Conservation (phyloP, 768 basidiomycete species). For the Boletales sp. region DNA sequence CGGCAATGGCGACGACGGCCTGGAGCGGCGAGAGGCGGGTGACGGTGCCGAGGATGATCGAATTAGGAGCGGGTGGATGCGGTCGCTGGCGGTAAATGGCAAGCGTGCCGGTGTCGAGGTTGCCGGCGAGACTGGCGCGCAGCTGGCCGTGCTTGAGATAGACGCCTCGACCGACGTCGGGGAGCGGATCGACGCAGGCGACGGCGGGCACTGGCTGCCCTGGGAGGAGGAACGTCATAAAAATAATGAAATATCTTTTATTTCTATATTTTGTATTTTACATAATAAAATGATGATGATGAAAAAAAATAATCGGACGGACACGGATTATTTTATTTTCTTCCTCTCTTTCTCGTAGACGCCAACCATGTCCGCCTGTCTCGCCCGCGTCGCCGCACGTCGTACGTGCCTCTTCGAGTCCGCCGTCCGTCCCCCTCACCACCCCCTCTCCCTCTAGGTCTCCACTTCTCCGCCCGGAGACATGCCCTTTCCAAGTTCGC, state of each 20-base stretch:
- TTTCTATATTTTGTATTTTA: not conserved
- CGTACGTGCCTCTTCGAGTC: slow-evolving; percentile 40
- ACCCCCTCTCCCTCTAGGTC: slow-evolving; percentile 44
- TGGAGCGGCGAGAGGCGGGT: slow-evolving; percentile 82
- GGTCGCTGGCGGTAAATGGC: slow-evolving; percentile 65
- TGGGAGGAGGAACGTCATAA: slow-evolving; percentile 53
- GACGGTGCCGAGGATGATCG: slow-evolving; percentile 78
- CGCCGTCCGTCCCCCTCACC: not conserved
- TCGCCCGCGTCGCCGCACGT: slow-evolving; percentile 65
- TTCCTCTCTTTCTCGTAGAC: slow-evolving; percentile 5
- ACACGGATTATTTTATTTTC: slow-evolving; percentile 27
- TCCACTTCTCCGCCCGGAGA: slow-evolving; percentile 78
- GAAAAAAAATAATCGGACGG: slow-evolving; percentile 14
- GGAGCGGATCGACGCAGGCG: slow-evolving; percentile 47
- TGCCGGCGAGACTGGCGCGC: slow-evolving; percentile 70
- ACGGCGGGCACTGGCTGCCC: slow-evolving; percentile 64
- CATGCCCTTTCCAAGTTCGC: slow-evolving; percentile 82
- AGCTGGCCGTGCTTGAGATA: slow-evolving; percentile 62
- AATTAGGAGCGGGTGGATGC: slow-evolving; percentile 68
- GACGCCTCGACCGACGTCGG: slow-evolving; percentile 60
- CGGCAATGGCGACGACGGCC: slow-evolving; percentile 77
- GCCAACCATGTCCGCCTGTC: slow-evolving; percentile 61
- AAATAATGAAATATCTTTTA: not conserved
- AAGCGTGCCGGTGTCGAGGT: slow-evolving; percentile 52
- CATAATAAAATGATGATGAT: not conserved